Conservation (phyloP, 495 filamentous ascomycete species). For the Stereocaulon alpinum region DNA sequence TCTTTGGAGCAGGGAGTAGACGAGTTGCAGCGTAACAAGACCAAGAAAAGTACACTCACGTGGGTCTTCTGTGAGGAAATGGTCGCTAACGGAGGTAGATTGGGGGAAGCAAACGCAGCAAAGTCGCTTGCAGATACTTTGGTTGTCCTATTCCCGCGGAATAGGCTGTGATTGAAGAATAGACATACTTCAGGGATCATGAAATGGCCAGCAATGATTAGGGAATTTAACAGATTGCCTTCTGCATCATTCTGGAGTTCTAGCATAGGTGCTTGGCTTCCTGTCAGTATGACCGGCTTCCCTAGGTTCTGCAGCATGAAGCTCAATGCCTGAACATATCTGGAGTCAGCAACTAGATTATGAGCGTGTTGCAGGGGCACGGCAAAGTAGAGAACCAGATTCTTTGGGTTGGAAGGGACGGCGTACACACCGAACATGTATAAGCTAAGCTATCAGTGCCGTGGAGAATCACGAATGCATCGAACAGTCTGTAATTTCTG, state of each 20-base stretch:
- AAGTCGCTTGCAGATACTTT: conserved; percentile 85
- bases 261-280: conserved; percentile 86
- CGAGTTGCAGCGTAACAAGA: too few species aligned
- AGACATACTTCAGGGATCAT: conserved; percentile 93
- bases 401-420: too few species aligned
- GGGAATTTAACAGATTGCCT: conserved; percentile 86
- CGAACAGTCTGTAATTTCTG: conserved; percentile 80
- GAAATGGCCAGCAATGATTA: conserved; percentile 93
- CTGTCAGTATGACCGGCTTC: conserved; percentile 85
- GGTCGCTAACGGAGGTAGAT: conserved; percentile 66
- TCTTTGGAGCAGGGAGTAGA: too few species aligned
- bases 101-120: conserved; percentile 78
- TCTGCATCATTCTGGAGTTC: conserved; percentile 89
- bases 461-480: conserved; percentile 93
- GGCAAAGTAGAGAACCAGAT: too few species aligned
- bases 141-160: conserved; percentile 79
- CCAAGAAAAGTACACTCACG: conserved; percentile 18
- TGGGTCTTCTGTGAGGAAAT: conserved; percentile 71
- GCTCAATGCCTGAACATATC: conserved; percentile 48
- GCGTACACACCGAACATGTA: conserved; percentile 50
- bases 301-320: conserved; percentile 92
- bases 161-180: conserved; percentile 92
- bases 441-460: conserved; percentile 92
- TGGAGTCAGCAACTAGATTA: too few species aligned
- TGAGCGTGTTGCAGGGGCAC: too few species aligned